Evolutionary conservation across 768 basidiomycete species (phyloP).

Genomic region (Amanita jacksonii): DNA sequence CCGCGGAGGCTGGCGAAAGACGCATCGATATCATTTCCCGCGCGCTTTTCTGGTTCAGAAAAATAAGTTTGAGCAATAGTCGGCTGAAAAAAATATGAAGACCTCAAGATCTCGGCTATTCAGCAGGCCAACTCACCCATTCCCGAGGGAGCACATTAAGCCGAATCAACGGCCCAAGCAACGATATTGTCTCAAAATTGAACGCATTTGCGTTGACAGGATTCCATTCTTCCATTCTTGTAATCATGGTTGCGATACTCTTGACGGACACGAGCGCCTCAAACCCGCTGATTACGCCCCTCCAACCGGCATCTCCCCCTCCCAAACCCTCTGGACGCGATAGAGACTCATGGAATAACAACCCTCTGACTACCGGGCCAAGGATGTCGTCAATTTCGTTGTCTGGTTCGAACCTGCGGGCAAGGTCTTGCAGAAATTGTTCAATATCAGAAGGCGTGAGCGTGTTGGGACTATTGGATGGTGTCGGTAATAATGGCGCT

Average conservation of each 20-base stretch:
- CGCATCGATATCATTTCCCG: conserved; percentile 66
- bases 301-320: conserved; percentile 74
- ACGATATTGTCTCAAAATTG: conserved; percentile 52
- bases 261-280: conserved; percentile 77
- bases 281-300: conserved; percentile 74
- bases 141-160: conserved; percentile 83
- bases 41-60: conserved; percentile 71
- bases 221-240: conserved; percentile 65
- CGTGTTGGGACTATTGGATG: conserved; percentile 33
- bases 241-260: conserved; percentile 74
- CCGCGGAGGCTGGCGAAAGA: conserved; percentile 80
- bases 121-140: conserved; percentile 50
- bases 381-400: conserved; percentile 72
- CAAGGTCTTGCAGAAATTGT: conserved; percentile 77
- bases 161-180: conserved; percentile 80
- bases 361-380: conserved; percentile 54
- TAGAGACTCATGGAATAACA: conserved; percentile 58
- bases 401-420: conserved; percentile 69
- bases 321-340: conserved; percentile 59
- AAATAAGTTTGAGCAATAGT: conserved; percentile 73
- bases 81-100: conserved; percentile 40
- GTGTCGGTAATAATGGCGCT: conserved; percentile 48
- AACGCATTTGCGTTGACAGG: conserved; percentile 48
- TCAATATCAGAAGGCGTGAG: conserved; percentile 65
- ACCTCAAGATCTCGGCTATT: neutral